Evolutionary conservation across 164 flowering plant species (phyloP).

Genomic region (Euptelea pleiosperma): DNA sequence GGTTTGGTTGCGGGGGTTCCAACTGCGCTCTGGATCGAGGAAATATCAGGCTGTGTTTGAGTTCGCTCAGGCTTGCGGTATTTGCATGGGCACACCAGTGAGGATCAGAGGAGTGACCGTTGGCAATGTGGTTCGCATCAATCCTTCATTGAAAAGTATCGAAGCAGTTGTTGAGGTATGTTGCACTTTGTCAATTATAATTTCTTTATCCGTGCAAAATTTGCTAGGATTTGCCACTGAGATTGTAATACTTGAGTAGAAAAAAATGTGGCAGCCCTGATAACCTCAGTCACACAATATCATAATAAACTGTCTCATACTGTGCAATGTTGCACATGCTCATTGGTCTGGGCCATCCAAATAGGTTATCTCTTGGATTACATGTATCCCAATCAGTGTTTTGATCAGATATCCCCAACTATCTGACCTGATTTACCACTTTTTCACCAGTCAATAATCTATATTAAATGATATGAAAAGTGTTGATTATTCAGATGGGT

Average conservation of each 20-base stretch:
- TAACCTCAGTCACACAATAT: too few relatives aligned
- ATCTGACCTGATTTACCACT: too few relatives aligned
- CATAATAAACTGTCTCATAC: too few relatives aligned
- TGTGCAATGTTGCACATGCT: not conserved
- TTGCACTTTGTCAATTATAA: not conserved
- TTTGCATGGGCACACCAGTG: constrained; percentile 78
- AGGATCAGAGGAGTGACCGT: constrained; percentile 95
- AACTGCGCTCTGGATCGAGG: constrained; percentile 63
- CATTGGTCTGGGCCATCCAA: too few relatives aligned
- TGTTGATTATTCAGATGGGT: too few relatives aligned
- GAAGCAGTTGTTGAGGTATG: constrained; percentile 89
- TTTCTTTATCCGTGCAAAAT: not conserved
- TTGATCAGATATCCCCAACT: too few relatives aligned
- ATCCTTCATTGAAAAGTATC: constrained; percentile 75
- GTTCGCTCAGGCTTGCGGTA: constrained; percentile 86
- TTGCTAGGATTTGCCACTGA: not conserved
- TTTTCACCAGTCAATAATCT: too few relatives aligned
- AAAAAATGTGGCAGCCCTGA: too few relatives aligned
- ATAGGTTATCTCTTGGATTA: too few relatives aligned
- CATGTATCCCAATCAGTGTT: too few relatives aligned
- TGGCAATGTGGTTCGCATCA: constrained; percentile 76
- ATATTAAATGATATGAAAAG: too few relatives aligned
- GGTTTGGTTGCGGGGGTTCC: constrained; percentile 83
- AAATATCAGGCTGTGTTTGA: constrained; percentile 81
- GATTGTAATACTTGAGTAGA: too few relatives aligned